Percentiles rank a stretch among this genome's conserved stretches.
Evolutionary conservation across 352 stramenopile species (phyloP).

Genomic region (Blastocystis sp.): DNA sequence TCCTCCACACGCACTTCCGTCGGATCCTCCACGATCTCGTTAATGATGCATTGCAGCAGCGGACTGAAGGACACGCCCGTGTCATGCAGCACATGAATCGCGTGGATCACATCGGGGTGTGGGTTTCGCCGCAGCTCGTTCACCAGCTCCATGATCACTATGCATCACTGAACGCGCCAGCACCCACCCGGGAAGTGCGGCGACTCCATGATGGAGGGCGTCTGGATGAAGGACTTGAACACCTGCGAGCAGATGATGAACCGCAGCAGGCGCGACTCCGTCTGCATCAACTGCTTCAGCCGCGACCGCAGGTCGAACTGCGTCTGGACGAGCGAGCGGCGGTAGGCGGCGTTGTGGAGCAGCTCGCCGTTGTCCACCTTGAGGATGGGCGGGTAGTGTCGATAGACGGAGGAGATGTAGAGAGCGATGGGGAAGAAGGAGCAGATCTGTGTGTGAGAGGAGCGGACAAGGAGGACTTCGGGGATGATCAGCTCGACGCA

Average conservation of each 20-base stretch:
- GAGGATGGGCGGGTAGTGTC: neutral
- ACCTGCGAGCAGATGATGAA: constrained; percentile 47
- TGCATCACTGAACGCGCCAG: neutral
- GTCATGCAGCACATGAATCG: neutral
- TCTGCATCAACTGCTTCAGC: neutral
- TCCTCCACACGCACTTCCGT: neutral
- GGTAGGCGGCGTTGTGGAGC: constrained; percentile 15
- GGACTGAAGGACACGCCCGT: constrained; percentile 22
- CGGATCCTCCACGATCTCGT: neutral
- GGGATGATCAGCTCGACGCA: constrained; percentile 56
- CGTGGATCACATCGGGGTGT: constrained; percentile 31
- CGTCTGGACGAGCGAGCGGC: neutral
- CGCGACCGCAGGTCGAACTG: constrained; percentile 7
- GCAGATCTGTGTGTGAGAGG: neutral
- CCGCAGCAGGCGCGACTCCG: constrained; percentile 3
- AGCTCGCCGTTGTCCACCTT: constrained; percentile 7
- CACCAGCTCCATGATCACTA: constrained; percentile 60
- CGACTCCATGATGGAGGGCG: constrained; percentile 19
- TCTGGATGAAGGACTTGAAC: constrained; percentile 65
- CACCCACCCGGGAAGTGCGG: constrained; percentile 11
- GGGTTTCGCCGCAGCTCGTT: neutral
- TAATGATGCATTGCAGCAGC: constrained; percentile 17
- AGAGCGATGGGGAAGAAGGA: constrained; percentile 5
- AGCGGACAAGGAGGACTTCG: neutral
- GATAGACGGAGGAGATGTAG: neutral